These are phyloP conservation scores for Coniophora puteana DNA, from an alignment of 1,284 basidiomycete species.

Conservation along the genomic window DNA sequence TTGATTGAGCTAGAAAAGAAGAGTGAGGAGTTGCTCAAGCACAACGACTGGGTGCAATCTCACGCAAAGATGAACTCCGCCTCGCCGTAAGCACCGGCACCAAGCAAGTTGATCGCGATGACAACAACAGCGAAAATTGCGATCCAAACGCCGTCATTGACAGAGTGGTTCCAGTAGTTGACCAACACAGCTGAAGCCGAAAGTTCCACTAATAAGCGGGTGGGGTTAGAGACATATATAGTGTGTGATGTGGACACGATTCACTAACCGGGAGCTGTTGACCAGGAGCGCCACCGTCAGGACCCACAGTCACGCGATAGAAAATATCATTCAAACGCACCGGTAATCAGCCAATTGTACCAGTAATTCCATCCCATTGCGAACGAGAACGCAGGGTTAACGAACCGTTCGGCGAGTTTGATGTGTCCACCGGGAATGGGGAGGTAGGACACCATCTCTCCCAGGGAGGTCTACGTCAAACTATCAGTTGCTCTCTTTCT, in stretches of 20 bases:
- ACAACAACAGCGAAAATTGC: constrained; percentile 59
- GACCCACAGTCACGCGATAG: constrained; percentile 5
- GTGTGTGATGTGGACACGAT: background rate
- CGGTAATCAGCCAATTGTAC: constrained; percentile 58
- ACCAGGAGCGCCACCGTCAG: background rate
- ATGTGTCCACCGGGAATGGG: constrained; percentile 58
- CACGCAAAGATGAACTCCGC: constrained; percentile 52
- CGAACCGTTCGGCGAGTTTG: constrained; percentile 64
- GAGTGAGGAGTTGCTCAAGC: background rate
- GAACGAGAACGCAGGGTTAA: constrained; percentile 67
- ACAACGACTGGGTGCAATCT: no score
- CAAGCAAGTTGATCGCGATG: constrained; percentile 64
- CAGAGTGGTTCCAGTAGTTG: constrained; percentile 49
- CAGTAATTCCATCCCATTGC: constrained; percentile 73
- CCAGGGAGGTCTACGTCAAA: constrained; percentile 29
- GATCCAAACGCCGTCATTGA: constrained; percentile 64
- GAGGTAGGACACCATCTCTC: constrained; percentile 42
- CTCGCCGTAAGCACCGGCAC: constrained; percentile 49
- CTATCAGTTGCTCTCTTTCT: background rate
- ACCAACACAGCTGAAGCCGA: constrained; percentile 64
- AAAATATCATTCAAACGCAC: constrained; percentile 25
- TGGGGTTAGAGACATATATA: constrained; percentile 3
- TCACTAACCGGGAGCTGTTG: constrained; percentile 23
- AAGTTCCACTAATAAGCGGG: constrained; percentile 44
- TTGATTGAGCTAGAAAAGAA: constrained; percentile 49